A percentile compares a stretch with the other conserved stretches of the same genome.
Evolutionary conservation across 192 early-diverging fungal genomes (phyloP).

Genomic region (Hyaloraphidium curvatum): DNA sequence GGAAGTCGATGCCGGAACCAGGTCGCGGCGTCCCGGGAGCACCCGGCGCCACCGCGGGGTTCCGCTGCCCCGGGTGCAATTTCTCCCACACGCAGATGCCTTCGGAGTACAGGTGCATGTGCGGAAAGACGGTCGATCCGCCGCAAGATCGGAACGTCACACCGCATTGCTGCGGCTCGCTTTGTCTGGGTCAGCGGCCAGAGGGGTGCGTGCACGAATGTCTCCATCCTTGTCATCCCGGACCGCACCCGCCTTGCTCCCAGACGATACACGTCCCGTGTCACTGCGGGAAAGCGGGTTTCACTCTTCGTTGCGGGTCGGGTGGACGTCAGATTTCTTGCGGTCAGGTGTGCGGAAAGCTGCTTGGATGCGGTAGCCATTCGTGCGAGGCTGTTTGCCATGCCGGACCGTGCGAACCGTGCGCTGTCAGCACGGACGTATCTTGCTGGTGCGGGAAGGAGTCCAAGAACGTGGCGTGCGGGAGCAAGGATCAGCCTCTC

Average conservation of each 20-base stretch:
- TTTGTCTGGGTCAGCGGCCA: slow-evolving; percentile 33
- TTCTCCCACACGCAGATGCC: slow-evolving; percentile 42
- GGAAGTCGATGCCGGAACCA: slow-evolving; percentile 22
- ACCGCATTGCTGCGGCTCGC: slow-evolving; percentile 72
- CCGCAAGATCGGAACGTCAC: slow-evolving; percentile 34
- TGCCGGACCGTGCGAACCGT: slow-evolving; percentile 44
- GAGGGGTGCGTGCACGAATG: slow-evolving; percentile 60
- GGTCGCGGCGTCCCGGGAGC: not conserved
- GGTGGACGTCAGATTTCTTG: slow-evolving; percentile 35
- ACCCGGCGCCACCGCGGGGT: not conserved
- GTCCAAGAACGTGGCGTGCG: slow-evolving; percentile 33
- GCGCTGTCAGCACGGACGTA: slow-evolving; percentile 29
- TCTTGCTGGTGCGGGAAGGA: slow-evolving; percentile 49
- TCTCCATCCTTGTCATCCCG: slow-evolving; percentile 71
- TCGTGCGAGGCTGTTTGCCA: slow-evolving; percentile 21
- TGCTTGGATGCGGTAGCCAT: not conserved
- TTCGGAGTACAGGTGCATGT: slow-evolving; percentile 66
- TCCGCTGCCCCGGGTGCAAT: slow-evolving; percentile 48
- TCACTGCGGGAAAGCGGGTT: slow-evolving; percentile 56
- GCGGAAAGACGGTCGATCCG: slow-evolving; percentile 59
- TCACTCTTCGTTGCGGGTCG: slow-evolving; percentile 45
- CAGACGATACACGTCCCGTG: slow-evolving; percentile 52
- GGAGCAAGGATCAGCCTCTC: no score
- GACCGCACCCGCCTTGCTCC: slow-evolving; percentile 83
- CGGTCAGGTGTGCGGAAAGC: slow-evolving; percentile 18